phyloP scores from a whole-genome alignment of 2,329 filamentous ascomycete genomes.

The Ilyonectria mors-panacis region DNA sequence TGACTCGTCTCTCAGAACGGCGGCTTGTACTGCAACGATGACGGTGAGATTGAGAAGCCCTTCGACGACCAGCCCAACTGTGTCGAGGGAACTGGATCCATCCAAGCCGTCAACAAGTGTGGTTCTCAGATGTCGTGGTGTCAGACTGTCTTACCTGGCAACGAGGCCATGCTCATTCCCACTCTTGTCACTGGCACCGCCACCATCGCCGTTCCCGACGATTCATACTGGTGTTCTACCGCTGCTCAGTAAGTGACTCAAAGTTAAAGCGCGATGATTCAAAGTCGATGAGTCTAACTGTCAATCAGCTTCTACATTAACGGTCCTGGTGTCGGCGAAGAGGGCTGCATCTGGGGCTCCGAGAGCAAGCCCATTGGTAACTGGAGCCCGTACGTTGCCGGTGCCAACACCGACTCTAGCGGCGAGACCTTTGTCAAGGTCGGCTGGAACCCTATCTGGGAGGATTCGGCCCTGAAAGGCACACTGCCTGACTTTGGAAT shows the following conservation, averaged over 20 bases:
- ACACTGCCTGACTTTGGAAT: conserved; percentile 77
- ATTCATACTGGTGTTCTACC: conserved; percentile 79
- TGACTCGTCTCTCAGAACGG: conserved; percentile 69
- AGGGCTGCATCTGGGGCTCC: conserved; percentile 82
- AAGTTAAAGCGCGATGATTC: not conserved
- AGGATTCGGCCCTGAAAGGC: conserved; percentile 67
- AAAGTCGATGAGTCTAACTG: conserved; percentile 44
- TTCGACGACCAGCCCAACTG: conserved; percentile 79
- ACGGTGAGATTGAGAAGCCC: conserved; percentile 77
- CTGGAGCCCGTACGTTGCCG: conserved; percentile 84
- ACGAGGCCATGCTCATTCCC: conserved; percentile 87
- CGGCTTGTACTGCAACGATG: conserved; percentile 79
- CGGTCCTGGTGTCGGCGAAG: conserved; percentile 74
- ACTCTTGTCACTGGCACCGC: conserved; percentile 73
- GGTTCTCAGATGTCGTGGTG: conserved; percentile 78
- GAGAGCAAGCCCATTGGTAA: conserved; percentile 76
- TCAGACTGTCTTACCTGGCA: conserved; percentile 84
- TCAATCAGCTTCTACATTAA: conserved; percentile 81
- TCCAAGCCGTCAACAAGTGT: conserved; percentile 77
- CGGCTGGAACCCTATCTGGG: conserved; percentile 83
- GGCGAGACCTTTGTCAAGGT: conserved; percentile 83
- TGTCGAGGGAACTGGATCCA: conserved; percentile 75
- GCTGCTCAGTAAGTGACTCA: conserved; percentile 76
- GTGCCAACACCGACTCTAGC: conserved; percentile 76
- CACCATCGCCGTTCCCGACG: conserved; percentile 79